Evolutionary conservation across 148 eudicot species (phyloP), one percentile per base, ranked within the genome.

Genomic region (Vaccinium macrocarpon): DNA sequence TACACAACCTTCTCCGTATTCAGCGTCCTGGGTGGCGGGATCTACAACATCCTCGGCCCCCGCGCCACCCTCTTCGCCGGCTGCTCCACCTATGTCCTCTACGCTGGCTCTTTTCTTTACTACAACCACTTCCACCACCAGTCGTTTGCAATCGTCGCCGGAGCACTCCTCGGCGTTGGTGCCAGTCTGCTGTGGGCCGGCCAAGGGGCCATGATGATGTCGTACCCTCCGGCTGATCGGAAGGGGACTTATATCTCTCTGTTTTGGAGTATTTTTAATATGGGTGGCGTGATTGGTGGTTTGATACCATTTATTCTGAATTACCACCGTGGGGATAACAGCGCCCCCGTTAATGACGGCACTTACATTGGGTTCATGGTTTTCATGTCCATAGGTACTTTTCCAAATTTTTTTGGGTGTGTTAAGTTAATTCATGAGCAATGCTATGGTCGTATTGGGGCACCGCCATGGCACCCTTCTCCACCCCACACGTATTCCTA

Each of bases 211-310:
- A 95, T 97, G 52, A 93, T 97, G 98, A 97, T 98, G 18, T 91
- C 99, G 0, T 95, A 94, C 62, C 99, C 99, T 0, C 92, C 93
- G 0, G 48, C 90, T 0, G 84, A 83, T 25, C 83, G 96, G 4
- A 95, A 97, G 85, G 98, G 99, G 4, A 88, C 86, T 62, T 95
- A 94, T 83, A 94, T 97, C 46, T 88, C 98, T 6, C 79, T 95
- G 38, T 97, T 97, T 66, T 97, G 99, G 99, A 86, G 94, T 75
- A 93, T 97, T 0, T 97, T 97, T 86, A 97, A 94, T 84, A 66
- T 95, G 92, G 99, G 98, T 2, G 98, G 99, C 8, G 98, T 97
- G 0, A 92, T 97, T 51, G 99, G 99, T 2, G 99, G 99, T 51
- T 83, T 97, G 3, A 94, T 97, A 10, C 99, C 99, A 0, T 91